Percentiles rank a stretch among this genome's conserved stretches.
phyloP scores from a whole-genome alignment of 495 filamentous ascomycete species.

The Platismatia glauca region DNA sequence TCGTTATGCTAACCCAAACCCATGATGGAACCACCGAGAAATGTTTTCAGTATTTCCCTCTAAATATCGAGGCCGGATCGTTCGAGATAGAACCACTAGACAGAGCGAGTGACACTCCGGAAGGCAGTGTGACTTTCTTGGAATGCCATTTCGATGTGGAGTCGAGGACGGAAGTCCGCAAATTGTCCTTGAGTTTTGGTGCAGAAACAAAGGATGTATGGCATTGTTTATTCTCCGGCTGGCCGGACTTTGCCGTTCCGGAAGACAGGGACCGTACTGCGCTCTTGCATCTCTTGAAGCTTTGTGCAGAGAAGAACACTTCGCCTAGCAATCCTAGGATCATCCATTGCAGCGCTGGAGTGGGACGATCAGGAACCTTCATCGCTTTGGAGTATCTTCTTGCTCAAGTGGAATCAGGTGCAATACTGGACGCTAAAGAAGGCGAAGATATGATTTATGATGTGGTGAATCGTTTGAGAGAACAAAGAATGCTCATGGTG shows the following conservation, averaged over 20 bases:
- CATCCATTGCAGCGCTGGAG: conserved; percentile 89
- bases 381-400: conserved; percentile 89
- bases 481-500: conserved; percentile 95
- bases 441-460: conserved; percentile 56
- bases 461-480: conserved; percentile 69
- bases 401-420: conserved; percentile 67
- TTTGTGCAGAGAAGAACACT: conserved; percentile 63
- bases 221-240: conserved; percentile 86
- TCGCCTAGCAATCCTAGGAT: conserved; percentile 65
- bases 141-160: conserved; percentile 37
- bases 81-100: conserved; percentile 40
- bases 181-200: conserved; percentile 45
- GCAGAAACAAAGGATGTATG: conserved; percentile 63
- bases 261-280: conserved; percentile 67
- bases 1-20: conserved; percentile 94
- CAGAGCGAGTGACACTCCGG: conserved; percentile 32
- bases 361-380: conserved; percentile 90
- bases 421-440: conserved; percentile 42
- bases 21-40: conserved; percentile 77
- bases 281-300: conserved; percentile 67
- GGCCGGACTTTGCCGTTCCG: conserved; percentile 90
- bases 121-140: conserved; percentile 40
- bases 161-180: conserved; percentile 47
- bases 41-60: conserved; percentile 85
- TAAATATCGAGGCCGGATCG: conserved; percentile 39